Base-by-base conservation (phyloP, 768 basidiomycete species). In the Multifurca ochricompacta region DNA sequence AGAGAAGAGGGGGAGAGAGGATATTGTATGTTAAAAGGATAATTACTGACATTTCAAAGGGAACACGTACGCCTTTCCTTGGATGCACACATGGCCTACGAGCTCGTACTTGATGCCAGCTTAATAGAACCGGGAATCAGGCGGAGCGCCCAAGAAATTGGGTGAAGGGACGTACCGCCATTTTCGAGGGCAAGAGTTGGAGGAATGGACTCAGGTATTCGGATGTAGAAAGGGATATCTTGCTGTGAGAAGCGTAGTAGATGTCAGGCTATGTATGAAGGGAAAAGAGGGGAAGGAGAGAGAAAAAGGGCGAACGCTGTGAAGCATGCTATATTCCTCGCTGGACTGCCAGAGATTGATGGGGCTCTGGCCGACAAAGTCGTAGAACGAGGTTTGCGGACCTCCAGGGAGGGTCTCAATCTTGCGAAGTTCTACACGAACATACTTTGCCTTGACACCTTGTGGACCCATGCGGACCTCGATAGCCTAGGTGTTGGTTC, bases 81-180 rank as follows among this genome's bases (percentile, higher is more conserved):
- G 87, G 25, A 83, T 79, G 64, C 89, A 92, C 25, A 94, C 77
- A 41, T 82, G 88, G 4, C 90, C 93, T 11, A 94, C 79, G 11
- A 97, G 79, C 67, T 96, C 93, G 64, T 97, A 96, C 58, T 83
- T 78, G 59, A 97, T 85, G 4, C 91, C 90, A 54, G 86, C 86
- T 87, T 59, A 36, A 40, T 8, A 30, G 16, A 31, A 4, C n/a
- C 7, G 27, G 31, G 39, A 14, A 32, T 37, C 27, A 54, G 54
- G 48, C 19, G 23, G 7, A 32, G 35, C 13, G n/a, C 32, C 13
- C n/a, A 42, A 5, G 16, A 25, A 8, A 42, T 31, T 2, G 23
- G 32, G 23, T 8, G 49, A 28, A 7, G 21, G 25, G 19, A 59
- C 77, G 59, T 52, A 82, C 87, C 86, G 63, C 79, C 79, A 66